Percentiles rank a stretch among this genome's conserved stretches.
These are phyloP conservation scores for Prunus persica DNA, from an alignment of 306 rosid genomes.

Conservation along the genomic window Prunus_persica_NCBIv2 NC_034015.1:10783001-10783500, in stretches of 20 bases:
- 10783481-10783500: constrained; percentile 45
- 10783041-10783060: neutral
- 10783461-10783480: constrained; percentile 15
- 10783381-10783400: constrained; percentile 30
- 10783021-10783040: neutral
- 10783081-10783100: neutral
- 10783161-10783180: neutral
- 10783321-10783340: constrained; percentile 6
- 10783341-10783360: constrained; percentile 16
- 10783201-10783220: neutral
- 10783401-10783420: constrained; percentile 33
- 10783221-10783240: neutral
- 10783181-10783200: neutral
- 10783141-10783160: neutral
- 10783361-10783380: constrained; percentile 10
- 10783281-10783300: neutral
- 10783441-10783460: constrained; percentile 16
- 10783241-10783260: neutral
- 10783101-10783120: neutral
- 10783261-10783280: constrained; percentile 1
- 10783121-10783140: neutral
- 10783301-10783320: neutral
- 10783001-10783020: neutral
- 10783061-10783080: neutral
- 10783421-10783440: constrained; percentile 3